A percentile compares a stretch with the other conserved stretches of the same genome.
Evolutionary conservation across 2,329 filamentous ascomycete genomes (phyloP).

Genomic region (Rutstroemia sp.): DNA sequence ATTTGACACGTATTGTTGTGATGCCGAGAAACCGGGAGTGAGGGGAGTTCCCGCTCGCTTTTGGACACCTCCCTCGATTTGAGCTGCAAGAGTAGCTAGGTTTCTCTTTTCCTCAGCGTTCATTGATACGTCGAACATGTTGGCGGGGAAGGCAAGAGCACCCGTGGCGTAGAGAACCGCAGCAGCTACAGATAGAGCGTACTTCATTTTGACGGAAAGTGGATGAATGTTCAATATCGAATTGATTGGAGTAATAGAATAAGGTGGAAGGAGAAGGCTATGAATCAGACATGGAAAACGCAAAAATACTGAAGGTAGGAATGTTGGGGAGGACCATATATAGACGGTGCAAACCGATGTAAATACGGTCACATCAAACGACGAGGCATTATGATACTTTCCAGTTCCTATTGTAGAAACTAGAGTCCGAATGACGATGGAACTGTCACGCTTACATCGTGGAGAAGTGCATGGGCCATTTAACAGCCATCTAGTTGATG

Average conservation of each 20-base stretch:
- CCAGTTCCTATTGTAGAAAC: too few species aligned
- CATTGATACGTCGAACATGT: slow-evolving; percentile 17
- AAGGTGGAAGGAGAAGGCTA: not conserved
- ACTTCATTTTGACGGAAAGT: slow-evolving; percentile 12
- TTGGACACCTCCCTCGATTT: slow-evolving; percentile 12
- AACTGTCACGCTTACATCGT: too few species aligned
- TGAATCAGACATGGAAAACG: not conserved
- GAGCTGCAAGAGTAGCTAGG: slow-evolving; percentile 12
- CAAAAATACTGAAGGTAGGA: not conserved
- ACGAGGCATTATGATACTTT: too few species aligned
- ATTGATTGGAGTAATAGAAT: not conserved
- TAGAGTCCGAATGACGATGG: too few species aligned
- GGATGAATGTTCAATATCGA: not conserved
- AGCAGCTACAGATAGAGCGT: slow-evolving; percentile 2
- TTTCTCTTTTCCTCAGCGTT: slow-evolving; percentile 15
- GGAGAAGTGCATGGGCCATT: too few species aligned
- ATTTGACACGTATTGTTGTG: slow-evolving; percentile 20
- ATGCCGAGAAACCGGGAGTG: slow-evolving; percentile 13
- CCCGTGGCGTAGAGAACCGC: slow-evolving; percentile 9
- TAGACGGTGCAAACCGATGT: too few species aligned
- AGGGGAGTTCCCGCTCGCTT: not conserved
- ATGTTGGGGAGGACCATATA: too few species aligned
- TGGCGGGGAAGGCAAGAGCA: slow-evolving; percentile 16
- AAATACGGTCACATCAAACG: too few species aligned
- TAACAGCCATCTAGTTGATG: too few species aligned